Conservation (phyloP, 257 asterid species). For the Ballota nigra region DNA sequence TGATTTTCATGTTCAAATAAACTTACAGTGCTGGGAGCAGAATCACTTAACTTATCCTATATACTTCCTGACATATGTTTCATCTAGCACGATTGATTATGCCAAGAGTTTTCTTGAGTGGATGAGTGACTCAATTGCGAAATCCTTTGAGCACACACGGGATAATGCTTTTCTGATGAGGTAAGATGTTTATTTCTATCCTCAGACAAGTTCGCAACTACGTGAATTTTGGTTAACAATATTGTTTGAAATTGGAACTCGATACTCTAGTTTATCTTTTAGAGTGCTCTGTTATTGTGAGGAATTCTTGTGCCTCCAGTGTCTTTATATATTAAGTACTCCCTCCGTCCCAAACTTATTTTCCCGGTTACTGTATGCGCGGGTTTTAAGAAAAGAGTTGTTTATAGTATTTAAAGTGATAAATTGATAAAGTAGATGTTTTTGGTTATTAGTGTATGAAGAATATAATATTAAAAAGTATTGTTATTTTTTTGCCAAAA, state of each 20-base stretch:
- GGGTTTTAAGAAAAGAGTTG: no score
- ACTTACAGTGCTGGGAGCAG: conserved; percentile 89
- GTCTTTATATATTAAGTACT: no score
- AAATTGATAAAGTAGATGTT: no score
- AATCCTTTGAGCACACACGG: conserved; percentile 90
- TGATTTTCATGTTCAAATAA: conserved; percentile 22
- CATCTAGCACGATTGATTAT: conserved; percentile 92
- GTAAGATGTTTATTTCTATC: conserved; percentile 41
- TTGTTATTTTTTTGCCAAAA: no score
- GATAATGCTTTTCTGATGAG: conserved; percentile 89
- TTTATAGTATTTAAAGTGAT: no score
- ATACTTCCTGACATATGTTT: conserved; percentile 77
- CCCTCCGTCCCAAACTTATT: no score
- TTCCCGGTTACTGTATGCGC: no score
- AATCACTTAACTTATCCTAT: conserved; percentile 70
- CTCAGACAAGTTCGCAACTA: conserved; percentile 12
- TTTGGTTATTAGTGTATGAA: no score
- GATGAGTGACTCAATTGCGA: conserved; percentile 97
- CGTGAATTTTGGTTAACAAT: neutral
- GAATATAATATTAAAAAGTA: no score
- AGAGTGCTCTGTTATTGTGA: neutral
- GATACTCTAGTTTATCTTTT: neutral
- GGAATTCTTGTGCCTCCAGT: neutral
- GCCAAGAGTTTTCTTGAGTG: conserved; percentile 96
- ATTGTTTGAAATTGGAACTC: neutral